phyloP scores from a whole-genome alignment of 1,284 basidiomycete genomes.

The Anthracocystis setariae region DNA sequence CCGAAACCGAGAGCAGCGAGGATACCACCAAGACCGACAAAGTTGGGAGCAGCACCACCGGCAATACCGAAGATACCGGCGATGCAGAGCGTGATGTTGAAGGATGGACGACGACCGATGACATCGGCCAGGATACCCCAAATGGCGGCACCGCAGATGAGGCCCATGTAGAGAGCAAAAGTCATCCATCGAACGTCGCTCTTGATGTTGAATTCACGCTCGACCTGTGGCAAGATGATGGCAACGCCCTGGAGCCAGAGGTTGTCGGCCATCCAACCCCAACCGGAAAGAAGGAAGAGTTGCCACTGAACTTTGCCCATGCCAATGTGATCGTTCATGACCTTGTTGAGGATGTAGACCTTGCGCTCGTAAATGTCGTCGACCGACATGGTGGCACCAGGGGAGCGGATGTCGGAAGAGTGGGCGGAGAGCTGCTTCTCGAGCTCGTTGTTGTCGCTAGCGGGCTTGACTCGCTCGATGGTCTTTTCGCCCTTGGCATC shows the following conservation, averaged over 20 bases:
- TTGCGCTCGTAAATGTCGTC: slow-evolving; percentile 63
- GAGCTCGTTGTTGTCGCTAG: slow-evolving; percentile 16
- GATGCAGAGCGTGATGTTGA: slow-evolving; percentile 65
- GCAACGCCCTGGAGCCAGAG: slow-evolving; percentile 65
- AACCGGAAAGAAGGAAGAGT: slow-evolving; percentile 55
- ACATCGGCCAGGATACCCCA: slow-evolving; percentile 66
- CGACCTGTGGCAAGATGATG: slow-evolving; percentile 61
- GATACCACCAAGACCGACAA: slow-evolving; percentile 61
- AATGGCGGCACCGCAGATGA: slow-evolving; percentile 63
- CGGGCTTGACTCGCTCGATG: slow-evolving; percentile 26
- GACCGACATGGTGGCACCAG: slow-evolving; percentile 44
- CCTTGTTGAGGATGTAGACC: slow-evolving; percentile 65
- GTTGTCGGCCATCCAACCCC: slow-evolving; percentile 64
- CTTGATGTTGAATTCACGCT: slow-evolving; percentile 57
- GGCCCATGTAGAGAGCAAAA: slow-evolving; percentile 60
- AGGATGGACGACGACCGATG: slow-evolving; percentile 63
- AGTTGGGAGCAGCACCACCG: slow-evolving; percentile 60
- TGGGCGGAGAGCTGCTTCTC: slow-evolving; percentile 42
- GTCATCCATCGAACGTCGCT: slow-evolving; percentile 59
- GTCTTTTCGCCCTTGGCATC: slow-evolving; percentile 27
- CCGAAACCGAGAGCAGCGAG: slow-evolving; percentile 63
- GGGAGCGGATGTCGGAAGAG: slow-evolving; percentile 8
- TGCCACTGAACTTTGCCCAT: slow-evolving; percentile 64
- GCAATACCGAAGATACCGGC: slow-evolving; percentile 66
- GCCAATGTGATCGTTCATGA: slow-evolving; percentile 65